Evolutionary conservation across 331 rosid species (phyloP).

Genomic region (Cucumis variabilis): DNA sequence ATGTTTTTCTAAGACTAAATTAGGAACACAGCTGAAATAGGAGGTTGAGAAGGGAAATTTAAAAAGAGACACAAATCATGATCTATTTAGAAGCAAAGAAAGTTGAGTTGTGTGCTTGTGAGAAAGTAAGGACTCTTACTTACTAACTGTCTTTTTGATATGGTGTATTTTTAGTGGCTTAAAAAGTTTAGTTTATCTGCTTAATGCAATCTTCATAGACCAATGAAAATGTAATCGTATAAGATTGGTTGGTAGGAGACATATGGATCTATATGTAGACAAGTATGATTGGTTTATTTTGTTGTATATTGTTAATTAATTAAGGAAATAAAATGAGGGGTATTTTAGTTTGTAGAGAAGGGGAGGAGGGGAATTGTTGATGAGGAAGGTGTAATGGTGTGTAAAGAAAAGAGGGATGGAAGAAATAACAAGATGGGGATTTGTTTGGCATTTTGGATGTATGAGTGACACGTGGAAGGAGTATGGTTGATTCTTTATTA

Average conservation of each 20-base stretch:
- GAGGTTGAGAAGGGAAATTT: conserved; percentile 39
- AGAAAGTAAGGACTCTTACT: neutral
- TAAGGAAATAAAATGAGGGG: neutral
- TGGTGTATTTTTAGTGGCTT: neutral
- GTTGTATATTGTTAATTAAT: neutral
- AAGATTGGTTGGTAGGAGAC: neutral
- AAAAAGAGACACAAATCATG: neutral
- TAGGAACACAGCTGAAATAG: conserved; percentile 53
- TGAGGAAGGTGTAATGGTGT: conserved; percentile 42
- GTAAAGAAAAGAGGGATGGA: conserved; percentile 50
- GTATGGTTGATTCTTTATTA: too few species aligned
- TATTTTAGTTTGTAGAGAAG: conserved; percentile 13
- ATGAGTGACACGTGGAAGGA: conserved; percentile 68
- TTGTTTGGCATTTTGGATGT: conserved; percentile 61
- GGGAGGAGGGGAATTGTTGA: conserved; percentile 41
- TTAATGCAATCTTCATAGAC: neutral
- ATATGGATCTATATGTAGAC: neutral
- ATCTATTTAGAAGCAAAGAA: conserved; percentile 45
- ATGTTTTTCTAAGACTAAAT: conserved; percentile 38
- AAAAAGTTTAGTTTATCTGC: neutral
- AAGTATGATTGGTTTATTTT: neutral
- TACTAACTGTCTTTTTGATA: neutral
- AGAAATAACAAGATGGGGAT: conserved; percentile 53
- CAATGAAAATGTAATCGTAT: neutral
- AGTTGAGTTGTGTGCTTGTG: conserved; percentile 32